phyloP scores from a whole-genome alignment of 1,284 basidiomycete genomes.

The Boletus calvinii region DNA sequence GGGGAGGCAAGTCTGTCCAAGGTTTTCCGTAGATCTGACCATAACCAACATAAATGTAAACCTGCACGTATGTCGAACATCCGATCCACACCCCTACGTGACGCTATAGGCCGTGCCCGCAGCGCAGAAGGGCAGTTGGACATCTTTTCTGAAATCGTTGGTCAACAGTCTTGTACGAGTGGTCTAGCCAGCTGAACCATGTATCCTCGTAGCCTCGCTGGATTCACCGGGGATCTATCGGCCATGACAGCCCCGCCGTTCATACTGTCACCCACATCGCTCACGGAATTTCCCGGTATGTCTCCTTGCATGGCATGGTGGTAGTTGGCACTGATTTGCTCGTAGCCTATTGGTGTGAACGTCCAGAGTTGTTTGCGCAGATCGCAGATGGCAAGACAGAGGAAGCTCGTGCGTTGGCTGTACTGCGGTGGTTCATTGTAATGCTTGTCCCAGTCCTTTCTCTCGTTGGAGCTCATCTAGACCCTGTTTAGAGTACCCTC shows the following conservation, averaged over 20 bases:
- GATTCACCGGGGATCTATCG: conserved; percentile 90
- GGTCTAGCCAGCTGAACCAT: conserved; percentile 12
- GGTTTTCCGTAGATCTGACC: conserved; percentile 31
- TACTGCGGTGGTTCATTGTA: conserved; percentile 90
- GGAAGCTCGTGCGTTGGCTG: conserved; percentile 71
- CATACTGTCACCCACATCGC: conserved; percentile 83
- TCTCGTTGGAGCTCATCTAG: conserved; percentile 4
- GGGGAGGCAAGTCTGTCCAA: conserved; percentile 40
- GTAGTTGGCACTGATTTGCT: conserved; percentile 6
- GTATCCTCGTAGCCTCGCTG: conserved; percentile 57
- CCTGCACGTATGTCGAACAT: conserved; percentile 34
- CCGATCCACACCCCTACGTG: conserved; percentile 24
- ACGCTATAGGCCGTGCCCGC: conserved; percentile 64
- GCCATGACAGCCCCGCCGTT: conserved; percentile 94
- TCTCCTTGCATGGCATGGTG: conserved; percentile 1
- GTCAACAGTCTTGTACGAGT: conserved; percentile 27
- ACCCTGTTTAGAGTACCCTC: conserved; percentile 65
- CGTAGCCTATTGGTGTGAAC: conserved; percentile 90
- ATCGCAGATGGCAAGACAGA: conserved; percentile 76
- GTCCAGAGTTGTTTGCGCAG: conserved; percentile 78
- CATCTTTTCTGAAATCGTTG: conserved; percentile 79
- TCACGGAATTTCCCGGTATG: conserved; percentile 86
- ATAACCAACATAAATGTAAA: conserved; percentile 33
- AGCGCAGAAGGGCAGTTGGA: conserved; percentile 74
- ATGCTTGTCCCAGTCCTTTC: conserved; percentile 20